These are phyloP conservation scores for Fusarium brachygibbosum DNA, from an alignment of 2,329 filamentous ascomycete species.

Conservation along the genomic window DNA sequence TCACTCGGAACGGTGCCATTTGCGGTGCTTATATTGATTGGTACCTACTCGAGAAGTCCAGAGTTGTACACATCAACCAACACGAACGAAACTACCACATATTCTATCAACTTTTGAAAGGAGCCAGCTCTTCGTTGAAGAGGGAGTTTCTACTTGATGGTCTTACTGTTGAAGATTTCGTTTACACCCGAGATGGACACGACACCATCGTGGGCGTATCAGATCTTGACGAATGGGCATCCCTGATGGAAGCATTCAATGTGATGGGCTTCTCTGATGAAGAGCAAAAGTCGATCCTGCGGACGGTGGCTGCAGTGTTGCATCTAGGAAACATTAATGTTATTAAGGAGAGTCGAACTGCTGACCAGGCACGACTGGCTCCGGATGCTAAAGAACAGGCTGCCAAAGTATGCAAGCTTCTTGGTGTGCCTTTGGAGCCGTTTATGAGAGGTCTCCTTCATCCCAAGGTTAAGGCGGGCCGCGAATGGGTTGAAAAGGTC, in stretches of 20 bases:
- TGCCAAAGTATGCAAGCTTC: slow-evolving; percentile 82
- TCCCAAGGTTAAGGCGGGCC: slow-evolving; percentile 92
- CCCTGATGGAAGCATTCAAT: slow-evolving; percentile 89
- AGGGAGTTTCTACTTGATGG: slow-evolving; percentile 81
- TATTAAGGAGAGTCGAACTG: slow-evolving; percentile 88
- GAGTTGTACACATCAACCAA: slow-evolving; percentile 88
- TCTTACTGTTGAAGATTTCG: slow-evolving; percentile 85
- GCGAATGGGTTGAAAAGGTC: slow-evolving; percentile 98
- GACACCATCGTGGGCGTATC: slow-evolving; percentile 92
- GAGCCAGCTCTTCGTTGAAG: slow-evolving; percentile 80
- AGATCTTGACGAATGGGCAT: slow-evolving; percentile 90
- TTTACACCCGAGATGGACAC: slow-evolving; percentile 92
- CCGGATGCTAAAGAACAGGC: slow-evolving; percentile 81
- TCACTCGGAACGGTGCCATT: slow-evolving; percentile 88
- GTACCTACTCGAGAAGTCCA: slow-evolving; percentile 98
- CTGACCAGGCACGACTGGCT: slow-evolving; percentile 88
- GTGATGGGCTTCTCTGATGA: slow-evolving; percentile 93
- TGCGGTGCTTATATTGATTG: slow-evolving; percentile 97
- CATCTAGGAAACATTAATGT: slow-evolving; percentile 94
- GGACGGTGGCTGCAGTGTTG: slow-evolving; percentile 89
- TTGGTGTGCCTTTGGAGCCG: slow-evolving; percentile 86
- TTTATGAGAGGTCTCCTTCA: slow-evolving; percentile 92
- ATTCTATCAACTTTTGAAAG: slow-evolving; percentile 94
- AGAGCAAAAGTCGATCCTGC: slow-evolving; percentile 85
- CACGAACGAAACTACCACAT: slow-evolving; percentile 97